Base-by-base conservation (phyloP, 1,139 yeast genomes). In the Zygosaccharomyces sapae region DNA sequence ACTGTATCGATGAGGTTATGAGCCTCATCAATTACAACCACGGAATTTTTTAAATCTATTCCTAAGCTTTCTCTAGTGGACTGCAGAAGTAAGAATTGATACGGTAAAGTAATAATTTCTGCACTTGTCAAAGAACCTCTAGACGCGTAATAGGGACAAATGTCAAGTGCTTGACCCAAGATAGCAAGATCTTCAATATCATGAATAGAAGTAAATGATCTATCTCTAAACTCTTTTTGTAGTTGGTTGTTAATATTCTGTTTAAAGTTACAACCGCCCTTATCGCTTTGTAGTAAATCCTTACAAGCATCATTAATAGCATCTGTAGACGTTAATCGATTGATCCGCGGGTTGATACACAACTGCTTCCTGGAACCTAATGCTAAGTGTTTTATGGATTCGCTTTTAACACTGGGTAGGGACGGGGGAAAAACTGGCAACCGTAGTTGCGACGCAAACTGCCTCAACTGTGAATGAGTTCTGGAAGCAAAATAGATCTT, bases 1-100 rank as follows among this genome's bases (percentile, higher is more conserved):
- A 90, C 80, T 0, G 90, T 81, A 56, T 89, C 97, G 30, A 89
- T 63, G 36, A 90, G 69, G 61, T 90, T 90, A 62, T 90, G 98
- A 0, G 97, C 97, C 62, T 90, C 98, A 63, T 90, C 98, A 33
- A 90, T 83, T 3, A 92, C 77, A 1, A 92, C 77, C 5, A 90
- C 76, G 0, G 92, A 75, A 50, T 80, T 76, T 44, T 76, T 74
- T n/a, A 90, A 61, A 41, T 81, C 74, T 4, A 90, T 63, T 1
- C 80, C 79, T 42, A 88, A 65, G 0, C 81, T 70, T 3, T 74
- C 72, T 56, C 97, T 71, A 0, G 95, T 76, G 3, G 78, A 71
- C 33, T 74, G 76, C 44, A 85, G 86, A 1, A 90, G 66, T 9
- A 92, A 65, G 59, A 88, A 72, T 58, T 89, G 97, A 58, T 90